Base-by-base conservation (phyloP, 257 asterid genomes). In the Ilex asprella region DNA sequence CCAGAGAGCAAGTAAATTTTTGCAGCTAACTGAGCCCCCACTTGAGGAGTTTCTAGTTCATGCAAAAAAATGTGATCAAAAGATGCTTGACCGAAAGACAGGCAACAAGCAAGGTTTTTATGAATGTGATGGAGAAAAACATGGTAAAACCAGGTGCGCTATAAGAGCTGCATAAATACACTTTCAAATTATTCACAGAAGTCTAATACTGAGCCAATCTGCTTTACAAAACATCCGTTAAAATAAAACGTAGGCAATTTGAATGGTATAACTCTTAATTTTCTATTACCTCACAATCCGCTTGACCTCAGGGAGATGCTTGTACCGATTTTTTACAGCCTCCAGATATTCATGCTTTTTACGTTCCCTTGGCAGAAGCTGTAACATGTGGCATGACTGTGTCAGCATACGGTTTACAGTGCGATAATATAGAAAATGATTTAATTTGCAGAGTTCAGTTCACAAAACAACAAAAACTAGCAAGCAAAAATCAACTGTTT, bases 281-380 rank as follows among this genome's bases (percentile, higher is more conserved):
- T 49, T 10, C 54, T 51, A 64, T 53, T 83, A 86, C 97, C 99
- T 89, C 84, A 77, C 87, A 61, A 92, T 92, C 66, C 97, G 97
- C 69, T 84, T 89, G 68, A 89, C 78, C 73, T 85, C 99, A 10
- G 83, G 78, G 67, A 92, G 99, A 83, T 92, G 96, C 76, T 85
- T 92, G 84, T 83, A 92, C 60, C 97, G 96, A 55, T 83, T 89
- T 84, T 80, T 89, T 64, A 89, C 86, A 49, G 99, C 91, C 71
- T 81, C 95, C 66, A 69, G 57, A 62, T 92, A 92, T 60, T 92
- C 95, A 11, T 92, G 99, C 39, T 76, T 85, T 69, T 75, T 92
- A 61, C 82, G 87, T 75, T 92, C 99, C 76, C 99, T 86, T 1
- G 99, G 99, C 79, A 89, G 78, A 73, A 92, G 69, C 97, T 92